These are phyloP conservation scores for Naganishia vishniacii DNA, from an alignment of 768 basidiomycete genomes.

Conservation along the genomic window DNA sequence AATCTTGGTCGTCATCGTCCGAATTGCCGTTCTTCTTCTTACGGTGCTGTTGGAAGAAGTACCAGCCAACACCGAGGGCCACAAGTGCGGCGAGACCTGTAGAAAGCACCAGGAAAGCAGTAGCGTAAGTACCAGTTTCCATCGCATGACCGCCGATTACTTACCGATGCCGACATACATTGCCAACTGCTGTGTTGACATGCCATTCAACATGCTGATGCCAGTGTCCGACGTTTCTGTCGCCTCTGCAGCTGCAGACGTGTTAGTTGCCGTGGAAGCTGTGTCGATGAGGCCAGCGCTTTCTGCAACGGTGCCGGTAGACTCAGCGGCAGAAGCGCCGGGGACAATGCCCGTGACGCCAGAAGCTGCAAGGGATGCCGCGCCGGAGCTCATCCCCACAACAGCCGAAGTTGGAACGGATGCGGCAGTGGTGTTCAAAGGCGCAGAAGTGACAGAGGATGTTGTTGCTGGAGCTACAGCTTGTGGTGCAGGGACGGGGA, in stretches of 20 bases:
- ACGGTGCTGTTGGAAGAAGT: not conserved
- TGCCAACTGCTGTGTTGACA: not conserved
- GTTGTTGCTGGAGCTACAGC: too few species aligned
- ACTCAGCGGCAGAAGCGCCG: not conserved
- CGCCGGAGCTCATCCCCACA: too few species aligned
- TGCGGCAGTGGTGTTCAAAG: too few species aligned
- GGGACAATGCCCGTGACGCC: too few species aligned
- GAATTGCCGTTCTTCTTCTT: constrained; percentile 6
- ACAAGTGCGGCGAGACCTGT: not conserved
- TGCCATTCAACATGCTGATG: not conserved
- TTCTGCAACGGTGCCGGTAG: not conserved
- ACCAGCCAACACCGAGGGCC: not conserved
- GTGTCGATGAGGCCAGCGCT: not conserved
- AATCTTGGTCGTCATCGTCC: not conserved
- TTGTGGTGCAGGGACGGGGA: not conserved
- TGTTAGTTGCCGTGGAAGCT: too few species aligned
- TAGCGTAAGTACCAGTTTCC: too few species aligned
- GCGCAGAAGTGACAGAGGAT: not conserved
- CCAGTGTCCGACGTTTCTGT: not conserved
- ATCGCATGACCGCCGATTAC: too few species aligned
- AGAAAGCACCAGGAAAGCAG: too few species aligned
- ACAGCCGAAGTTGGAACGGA: too few species aligned
- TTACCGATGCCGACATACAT: constrained; percentile 9
- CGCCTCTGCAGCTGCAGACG: not conserved
- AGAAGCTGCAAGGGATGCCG: too few species aligned